Evolutionary conservation across 805 yeast species (phyloP), one percentile per base, ranked within the genome.

Genomic region (Myxozyma melibiosi): DNA sequence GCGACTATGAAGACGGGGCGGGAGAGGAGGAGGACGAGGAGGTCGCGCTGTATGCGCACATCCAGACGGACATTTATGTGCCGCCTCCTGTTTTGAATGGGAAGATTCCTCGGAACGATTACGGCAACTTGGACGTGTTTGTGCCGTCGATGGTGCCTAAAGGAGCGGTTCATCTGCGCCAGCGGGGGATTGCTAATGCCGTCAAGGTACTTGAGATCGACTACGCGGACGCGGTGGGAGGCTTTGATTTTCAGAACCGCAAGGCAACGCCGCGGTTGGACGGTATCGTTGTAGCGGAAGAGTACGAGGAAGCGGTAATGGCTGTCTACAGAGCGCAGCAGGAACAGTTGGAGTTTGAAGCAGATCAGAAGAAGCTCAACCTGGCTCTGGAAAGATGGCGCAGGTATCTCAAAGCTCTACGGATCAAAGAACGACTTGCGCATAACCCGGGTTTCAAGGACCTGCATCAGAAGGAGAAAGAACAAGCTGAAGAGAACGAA

Each of bases 221-320:
- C 63, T 90, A 78, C 73, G 97, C 96, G 0, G 84, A 83, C 46
- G 98, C 97, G 0, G 91, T 90, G 1, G 84, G 85, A 1, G 89
- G 91, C 0, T 92, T 94, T 73, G 94, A 89, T 54, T 94, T 88
- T 71, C 79, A 61, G 7, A 51, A 8, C 56, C 67, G 76, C 28
- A 66, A 67, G 34, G 84, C 86, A 0, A 84, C 82, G 9, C 92
- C 95, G 0, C 75, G 76, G 51, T 79, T 83, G 40, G 83, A 84
- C 3, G 98, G 98, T 2, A 80, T 90, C 25, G 85, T 94, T 1
- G 85, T 90, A 4, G 85, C 87, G 3, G 67, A 67, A 24, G 85
- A 84, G 65, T 82, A 73, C 58, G 73, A 75, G 56, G 89, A 84
- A 37, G 91, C 90, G 0, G 76, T 88, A 37, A 65, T 71, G 25